phyloP scores from a whole-genome alignment of 345 rosid species.

The Capsella bursapastoris region DNA sequence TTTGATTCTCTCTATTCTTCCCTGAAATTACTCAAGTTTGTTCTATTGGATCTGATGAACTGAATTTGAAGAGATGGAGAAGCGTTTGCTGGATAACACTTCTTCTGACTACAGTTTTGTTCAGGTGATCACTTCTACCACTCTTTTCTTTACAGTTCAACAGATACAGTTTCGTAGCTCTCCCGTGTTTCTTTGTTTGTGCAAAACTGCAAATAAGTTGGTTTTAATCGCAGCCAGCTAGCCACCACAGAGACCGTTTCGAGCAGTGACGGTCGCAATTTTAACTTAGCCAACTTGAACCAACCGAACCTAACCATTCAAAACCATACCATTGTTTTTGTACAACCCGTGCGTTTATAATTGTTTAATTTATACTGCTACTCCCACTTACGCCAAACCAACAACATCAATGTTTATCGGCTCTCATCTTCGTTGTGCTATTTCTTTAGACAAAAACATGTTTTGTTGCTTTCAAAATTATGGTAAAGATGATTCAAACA shows the following conservation, averaged over 20 bases:
- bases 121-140: neutral
- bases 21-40: slow-evolving; percentile 48
- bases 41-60: slow-evolving; percentile 52
- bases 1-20: slow-evolving; percentile 1
- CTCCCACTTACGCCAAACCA: too few relatives aligned
- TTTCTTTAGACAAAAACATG: neutral
- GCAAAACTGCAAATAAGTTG: neutral
- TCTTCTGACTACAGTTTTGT: neutral
- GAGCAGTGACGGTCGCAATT: neutral
- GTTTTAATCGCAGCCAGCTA: neutral
- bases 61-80: slow-evolving; percentile 59
- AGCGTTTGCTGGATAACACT: slow-evolving; percentile 44
- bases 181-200: neutral
- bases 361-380: too few relatives aligned
- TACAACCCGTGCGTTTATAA: too few relatives aligned
- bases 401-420: too few relatives aligned
- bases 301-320: neutral
- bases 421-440: neutral
- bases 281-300: neutral
- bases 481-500: neutral
- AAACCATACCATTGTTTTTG: neutral
- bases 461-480: neutral
- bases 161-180: neutral
- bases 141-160: too few relatives aligned
- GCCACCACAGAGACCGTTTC: neutral